phyloP scores from a whole-genome alignment of 2,329 filamentous ascomycete genomes.

The Fusarium sp. region DNA sequence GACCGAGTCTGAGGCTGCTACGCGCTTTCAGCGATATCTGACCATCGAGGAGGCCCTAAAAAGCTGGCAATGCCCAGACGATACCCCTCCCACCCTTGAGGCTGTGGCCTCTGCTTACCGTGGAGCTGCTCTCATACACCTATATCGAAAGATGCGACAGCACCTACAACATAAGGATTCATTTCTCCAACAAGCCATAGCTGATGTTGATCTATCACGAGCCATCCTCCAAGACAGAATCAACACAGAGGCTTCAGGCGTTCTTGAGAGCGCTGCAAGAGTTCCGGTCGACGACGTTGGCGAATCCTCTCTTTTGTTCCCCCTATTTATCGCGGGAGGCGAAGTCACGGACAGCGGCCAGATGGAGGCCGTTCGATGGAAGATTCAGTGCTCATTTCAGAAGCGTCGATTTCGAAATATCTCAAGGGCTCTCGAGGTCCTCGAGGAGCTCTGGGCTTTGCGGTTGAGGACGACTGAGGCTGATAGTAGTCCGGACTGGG shows the following conservation, averaged over 20 bases:
- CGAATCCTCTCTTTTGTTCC: not conserved
- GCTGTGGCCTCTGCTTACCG: not conserved
- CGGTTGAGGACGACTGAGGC: not conserved
- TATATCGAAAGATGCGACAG: not conserved
- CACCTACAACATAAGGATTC: not conserved
- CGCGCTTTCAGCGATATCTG: not conserved
- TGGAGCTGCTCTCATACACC: not conserved
- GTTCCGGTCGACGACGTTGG: not conserved
- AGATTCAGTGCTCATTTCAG: not conserved
- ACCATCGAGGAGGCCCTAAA: not conserved
- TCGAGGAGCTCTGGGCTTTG: not conserved
- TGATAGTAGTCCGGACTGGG: not conserved
- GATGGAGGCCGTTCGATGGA: not conserved
- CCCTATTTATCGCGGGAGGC: not conserved
- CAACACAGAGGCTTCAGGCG: not conserved
- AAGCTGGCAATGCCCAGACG: not conserved
- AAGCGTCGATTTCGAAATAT: not conserved
- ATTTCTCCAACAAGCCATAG: not conserved
- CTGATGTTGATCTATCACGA: not conserved
- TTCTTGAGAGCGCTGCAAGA: not conserved
- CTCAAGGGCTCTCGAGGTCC: not conserved
- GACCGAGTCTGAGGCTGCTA: not conserved
- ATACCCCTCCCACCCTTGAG: not conserved
- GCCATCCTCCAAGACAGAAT: not conserved
- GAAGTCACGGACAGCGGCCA: not conserved